A percentile compares a stretch with the other conserved stretches of the same genome.
Evolutionary conservation across 2,329 filamentous ascomycete species (phyloP).

Genomic region (Chalara sp.): DNA sequence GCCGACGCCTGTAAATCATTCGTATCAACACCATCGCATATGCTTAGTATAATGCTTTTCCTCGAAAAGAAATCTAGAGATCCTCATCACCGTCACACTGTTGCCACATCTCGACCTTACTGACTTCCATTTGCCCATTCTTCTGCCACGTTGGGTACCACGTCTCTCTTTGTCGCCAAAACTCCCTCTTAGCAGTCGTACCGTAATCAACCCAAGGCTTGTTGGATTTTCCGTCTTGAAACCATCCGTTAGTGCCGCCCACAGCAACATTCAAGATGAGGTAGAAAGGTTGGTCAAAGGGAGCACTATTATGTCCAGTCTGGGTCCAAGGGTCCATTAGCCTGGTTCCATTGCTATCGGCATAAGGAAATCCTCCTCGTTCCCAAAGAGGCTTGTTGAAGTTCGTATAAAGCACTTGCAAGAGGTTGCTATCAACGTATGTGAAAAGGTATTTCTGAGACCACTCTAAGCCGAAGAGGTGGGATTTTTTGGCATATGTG

Average conservation of each 20-base stretch:
- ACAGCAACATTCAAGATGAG: constrained; percentile 71
- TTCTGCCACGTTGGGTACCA: constrained; percentile 69
- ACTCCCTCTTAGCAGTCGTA: constrained; percentile 62
- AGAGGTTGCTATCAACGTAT: constrained; percentile 72
- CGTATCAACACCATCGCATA: no score
- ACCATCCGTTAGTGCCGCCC: constrained; percentile 78
- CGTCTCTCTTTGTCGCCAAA: constrained; percentile 59
- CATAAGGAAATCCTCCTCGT: constrained; percentile 59
- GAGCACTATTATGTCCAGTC: constrained; percentile 55
- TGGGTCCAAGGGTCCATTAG: constrained; percentile 57
- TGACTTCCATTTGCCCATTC: constrained; percentile 55
- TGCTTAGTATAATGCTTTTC: no score
- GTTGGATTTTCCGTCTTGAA: constrained; percentile 60
- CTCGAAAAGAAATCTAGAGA: neutral
- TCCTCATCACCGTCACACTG: constrained; percentile 56
- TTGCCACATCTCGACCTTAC: constrained; percentile 64
- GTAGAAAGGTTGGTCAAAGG: constrained; percentile 72
- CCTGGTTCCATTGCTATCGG: constrained; percentile 58
- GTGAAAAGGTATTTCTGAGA: constrained; percentile 84
- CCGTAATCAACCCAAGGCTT: constrained; percentile 77
- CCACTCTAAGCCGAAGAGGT: constrained; percentile 81
- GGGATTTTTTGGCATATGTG: constrained; percentile 61
- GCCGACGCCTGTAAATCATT: no score
- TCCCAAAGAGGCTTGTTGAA: constrained; percentile 63
- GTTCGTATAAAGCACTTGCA: constrained; percentile 75